Evolutionary conservation across 305 asterid species (phyloP), one percentile per base, ranked within the genome.

Genomic region (Lippia alba): DNA sequence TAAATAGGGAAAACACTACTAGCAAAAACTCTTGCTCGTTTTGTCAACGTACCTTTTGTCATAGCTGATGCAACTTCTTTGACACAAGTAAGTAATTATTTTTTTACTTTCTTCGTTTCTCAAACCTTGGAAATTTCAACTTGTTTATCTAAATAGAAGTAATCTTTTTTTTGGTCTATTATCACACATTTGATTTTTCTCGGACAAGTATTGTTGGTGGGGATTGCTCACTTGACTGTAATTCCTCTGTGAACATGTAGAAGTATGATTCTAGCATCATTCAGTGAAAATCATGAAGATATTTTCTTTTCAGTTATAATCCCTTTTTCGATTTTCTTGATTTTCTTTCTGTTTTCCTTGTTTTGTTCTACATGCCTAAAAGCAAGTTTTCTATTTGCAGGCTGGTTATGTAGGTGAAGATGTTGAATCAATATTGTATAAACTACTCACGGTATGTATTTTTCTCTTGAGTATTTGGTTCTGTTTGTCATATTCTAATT

Each of bases 391-490:
- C 67, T 63, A 56, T 82, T 78, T 79, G 79, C 95, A 92, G 98
- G 98, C 98, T 80, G 98, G 98, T 72, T 92, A 92, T 64, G 98
- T 92, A 66, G 98, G 98, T 51, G 98, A 92, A 88, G 98, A 92
- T 72, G 98, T 92, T 60, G 98, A 90, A 86, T 90, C 98, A 69
- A 92, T 92, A 85, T 78, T 92, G 83, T 81, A 90, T 88, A 92
- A 92, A 79, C 76, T 92, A 72, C 96, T 92, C 69, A 76, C 77
- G 80, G 98, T 92, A 84, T 60, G 64, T 59, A 45, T 46, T 75
- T 57, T 51, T 67, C 44, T 69, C 67, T 57, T 57, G 14, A 41
- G 24, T 70, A n/a, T 61, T 51, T 60, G 18, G 24, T 45, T 54
- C 14, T 49, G 48, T 71, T 24, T 50, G 18, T 41, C 41, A 12